phyloP scores from a whole-genome alignment of 2,329 filamentous ascomycete genomes.

The Fusarium drepaniforme region DNA sequence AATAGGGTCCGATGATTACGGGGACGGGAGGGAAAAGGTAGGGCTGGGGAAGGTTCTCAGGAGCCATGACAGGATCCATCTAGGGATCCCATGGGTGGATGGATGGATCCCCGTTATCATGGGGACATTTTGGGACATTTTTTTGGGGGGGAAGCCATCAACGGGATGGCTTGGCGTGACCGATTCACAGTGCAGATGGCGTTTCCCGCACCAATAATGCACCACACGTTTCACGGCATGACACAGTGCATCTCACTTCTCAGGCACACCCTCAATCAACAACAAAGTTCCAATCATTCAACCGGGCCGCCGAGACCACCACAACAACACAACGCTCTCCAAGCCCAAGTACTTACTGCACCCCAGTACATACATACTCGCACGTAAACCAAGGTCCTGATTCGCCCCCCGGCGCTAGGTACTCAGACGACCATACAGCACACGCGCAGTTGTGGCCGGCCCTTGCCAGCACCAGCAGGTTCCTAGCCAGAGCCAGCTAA shows the following conservation, averaged over 20 bases:
- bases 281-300: conserved; percentile 1
- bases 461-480: neutral
- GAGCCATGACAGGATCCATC: conserved; percentile 35
- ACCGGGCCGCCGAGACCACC: conserved; percentile 4
- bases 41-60: conserved; percentile 37
- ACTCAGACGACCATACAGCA: neutral
- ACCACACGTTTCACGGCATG: no score
- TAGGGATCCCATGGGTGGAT: neutral
- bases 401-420: neutral
- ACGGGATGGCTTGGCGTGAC: conserved; percentile 28
- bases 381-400: neutral
- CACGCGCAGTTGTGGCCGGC: neutral
- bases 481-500: neutral
- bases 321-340: neutral
- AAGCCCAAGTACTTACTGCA: neutral
- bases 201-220: conserved; percentile 10
- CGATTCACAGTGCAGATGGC: conserved; percentile 5
- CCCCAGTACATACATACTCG: neutral
- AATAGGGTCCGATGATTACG: conserved; percentile 29
- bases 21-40: conserved; percentile 23
- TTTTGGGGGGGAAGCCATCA: conserved; percentile 10
- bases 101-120: conserved; percentile 35
- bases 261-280: neutral
- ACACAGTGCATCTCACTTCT: neutral
- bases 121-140: conserved; percentile 26